Evolutionary conservation across 495 filamentous ascomycete species (phyloP).

Genomic region (Eremomyces bilateralis): DNA sequence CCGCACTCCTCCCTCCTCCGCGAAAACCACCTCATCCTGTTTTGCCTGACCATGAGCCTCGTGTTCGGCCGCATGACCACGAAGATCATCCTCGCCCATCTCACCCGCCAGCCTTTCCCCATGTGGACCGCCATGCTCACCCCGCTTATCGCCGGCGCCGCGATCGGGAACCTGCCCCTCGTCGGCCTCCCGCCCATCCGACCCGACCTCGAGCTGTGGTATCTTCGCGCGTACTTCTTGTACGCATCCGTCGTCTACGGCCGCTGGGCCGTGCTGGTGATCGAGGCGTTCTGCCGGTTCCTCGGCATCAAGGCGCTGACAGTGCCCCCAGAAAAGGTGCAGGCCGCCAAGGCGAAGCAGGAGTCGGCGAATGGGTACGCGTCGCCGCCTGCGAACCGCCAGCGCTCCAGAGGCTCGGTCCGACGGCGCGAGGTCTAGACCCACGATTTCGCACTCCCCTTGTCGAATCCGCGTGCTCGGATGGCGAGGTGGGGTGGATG

Average conservation of each 20-base stretch:
- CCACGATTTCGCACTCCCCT: no score
- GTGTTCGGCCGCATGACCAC: slow-evolving; percentile 99
- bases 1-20: slow-evolving; percentile 58
- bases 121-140: slow-evolving; percentile 84
- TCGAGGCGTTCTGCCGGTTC: slow-evolving; percentile 76
- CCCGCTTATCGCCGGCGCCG: slow-evolving; percentile 64
- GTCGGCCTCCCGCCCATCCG: slow-evolving; percentile 34
- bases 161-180: slow-evolving; percentile 61
- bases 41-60: slow-evolving; percentile 82
- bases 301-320: slow-evolving; percentile 86
- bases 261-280: slow-evolving; percentile 81
- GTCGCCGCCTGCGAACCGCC: no score
- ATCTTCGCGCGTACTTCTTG: slow-evolving; percentile 61
- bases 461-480: no score
- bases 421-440: no score
- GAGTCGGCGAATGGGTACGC: not conserved
- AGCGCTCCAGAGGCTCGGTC: no score
- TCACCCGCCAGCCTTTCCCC: slow-evolving; percentile 83
- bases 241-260: slow-evolving; percentile 69
- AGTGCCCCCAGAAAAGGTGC: slow-evolving; percentile 26
- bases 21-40: slow-evolving; percentile 74
- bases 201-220: slow-evolving; percentile 39
- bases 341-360: not conserved
- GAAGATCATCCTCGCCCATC: slow-evolving; percentile 93
- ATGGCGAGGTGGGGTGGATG: no score